Percentiles rank a stretch among this genome's conserved stretches.
phyloP scores from a whole-genome alignment of 805 yeast species.

The Metschnikowia colocasiae region DNA sequence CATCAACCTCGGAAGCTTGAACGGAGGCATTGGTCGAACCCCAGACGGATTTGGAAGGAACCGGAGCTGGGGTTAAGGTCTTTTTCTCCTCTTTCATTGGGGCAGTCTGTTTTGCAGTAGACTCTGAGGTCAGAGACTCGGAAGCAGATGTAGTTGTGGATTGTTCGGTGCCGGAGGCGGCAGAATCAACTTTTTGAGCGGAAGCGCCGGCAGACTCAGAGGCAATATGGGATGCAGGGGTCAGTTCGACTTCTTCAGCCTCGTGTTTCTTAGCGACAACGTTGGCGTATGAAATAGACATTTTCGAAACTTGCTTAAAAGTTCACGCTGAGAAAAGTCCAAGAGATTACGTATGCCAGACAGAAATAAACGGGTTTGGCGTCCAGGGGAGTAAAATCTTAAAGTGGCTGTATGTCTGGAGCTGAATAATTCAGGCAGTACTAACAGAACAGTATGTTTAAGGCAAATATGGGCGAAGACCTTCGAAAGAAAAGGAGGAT shows the following conservation, averaged over 20 bases:
- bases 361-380: background rate
- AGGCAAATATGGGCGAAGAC: background rate
- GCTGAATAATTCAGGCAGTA: constrained; percentile 1
- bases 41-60: constrained; percentile 43
- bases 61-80: constrained; percentile 44
- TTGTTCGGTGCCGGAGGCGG: constrained; percentile 6
- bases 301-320: constrained; percentile 1
- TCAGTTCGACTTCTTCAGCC: constrained; percentile 10
- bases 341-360: background rate
- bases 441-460: constrained; percentile 2
- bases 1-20: constrained; percentile 31
- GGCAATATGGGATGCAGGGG: constrained; percentile 5
- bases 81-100: constrained; percentile 27
- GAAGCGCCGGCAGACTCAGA: constrained; percentile 6
- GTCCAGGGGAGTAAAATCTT: background rate
- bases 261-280: constrained; percentile 37
- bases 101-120: constrained; percentile 3
- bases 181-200: constrained; percentile 5
- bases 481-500: background rate
- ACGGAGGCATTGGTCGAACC: constrained; percentile 24
- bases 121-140: constrained; percentile 7
- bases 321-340: constrained; percentile 4
- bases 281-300: constrained; percentile 39
- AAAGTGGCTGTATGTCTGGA: constrained; percentile 1
- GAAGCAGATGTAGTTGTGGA: constrained; percentile 10